Base-by-base conservation (phyloP, 345 rosid species). In the Brassica nigra region DNA sequence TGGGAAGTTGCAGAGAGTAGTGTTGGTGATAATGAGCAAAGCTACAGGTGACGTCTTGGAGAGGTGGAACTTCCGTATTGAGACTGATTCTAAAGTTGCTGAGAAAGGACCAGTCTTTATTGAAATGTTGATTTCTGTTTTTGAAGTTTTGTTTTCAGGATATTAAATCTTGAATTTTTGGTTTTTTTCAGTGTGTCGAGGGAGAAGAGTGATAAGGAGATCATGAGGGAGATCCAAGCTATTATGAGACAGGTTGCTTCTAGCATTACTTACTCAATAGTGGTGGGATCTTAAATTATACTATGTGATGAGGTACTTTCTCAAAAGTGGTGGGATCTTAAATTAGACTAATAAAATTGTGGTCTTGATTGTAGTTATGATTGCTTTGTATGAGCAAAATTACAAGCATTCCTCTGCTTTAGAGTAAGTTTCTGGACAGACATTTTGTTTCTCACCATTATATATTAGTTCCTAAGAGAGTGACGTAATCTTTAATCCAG, bases 211-310 rank as follows among this genome's bases (percentile, higher is more conserved):
- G 99, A 95, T 79, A 93, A 86, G 71, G 99, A 95, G 83, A 93
- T 93, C 49, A 95, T 91, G 98, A 87, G 98, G 77, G 99, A 91
- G 88, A 95, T 93, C 61, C 98, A 91, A 83, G 97, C 97, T 74
- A 90, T 91, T 23, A 93, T 90, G 97, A 88, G 99, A 55, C 99
- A 91, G 82, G 90, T 93, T 74, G 98, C 98, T 65, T 93, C 97
- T 0, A 93, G 99, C 71, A 89, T 93, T 54, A 92, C 99, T 71
- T 95, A 95, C 86, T 81, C 27, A 23, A 23, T 23, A 23, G 27
- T 23, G 27, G 27, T 23, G 27, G 27, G 27, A 23, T 23, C 27
- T 23, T 23, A 23, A 23, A 23, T 23, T 23, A 23, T 23, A 23
- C 27, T 23, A 23, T 23, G 27, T 23, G 27, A 23, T 23, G 27